Base-by-base conservation (phyloP, 2,329 filamentous ascomycete species). In the Juglanconis oblonga region DNA sequence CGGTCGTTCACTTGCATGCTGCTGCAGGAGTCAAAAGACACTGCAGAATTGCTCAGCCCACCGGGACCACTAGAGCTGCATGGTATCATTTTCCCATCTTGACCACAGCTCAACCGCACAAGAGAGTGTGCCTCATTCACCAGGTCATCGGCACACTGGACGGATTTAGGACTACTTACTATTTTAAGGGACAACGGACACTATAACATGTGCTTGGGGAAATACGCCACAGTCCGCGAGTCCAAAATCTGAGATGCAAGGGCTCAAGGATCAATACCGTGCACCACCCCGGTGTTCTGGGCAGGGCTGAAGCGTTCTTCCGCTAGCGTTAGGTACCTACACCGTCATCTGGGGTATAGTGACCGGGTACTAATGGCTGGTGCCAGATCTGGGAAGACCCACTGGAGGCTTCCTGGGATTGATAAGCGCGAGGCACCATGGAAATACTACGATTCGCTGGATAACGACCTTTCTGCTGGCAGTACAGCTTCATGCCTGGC, bases 21-120 rank as follows among this genome's bases (percentile, higher is more conserved):
- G 58, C 52, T 55, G 61, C 58, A 58, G 49, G 51, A 57, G 44
- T 49, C 31, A 42, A 61, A 51, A 50, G 45, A 24, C 24, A 31
- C 45, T 48, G 54, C 58, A 57, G 51, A 49, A 55, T 47, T 58
- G 61, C 61, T 63, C 61, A 63, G 61, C 61, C 61, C 58, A 50
- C 61, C 48, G 35, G 48, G 51, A 58, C 58, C 45, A 49, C 52
- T 49, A 58, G 40, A 49, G 31, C n/a, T 52, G 52, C 58, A 52
- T 45, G 52, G 49, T 56, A 42, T 42, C 57, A 33, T 44, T 45
- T 55, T 45, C 42, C 38, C 36, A 24, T 45, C 36, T 54, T 11
- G 35, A 47, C 51, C 52, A 48, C 42, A 51, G 29, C 36, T 50
- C n/a, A 17, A 49, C 29, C 6, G 24, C 53, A 53, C 36, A 51